Evolutionary conservation across 2,329 filamentous ascomycete species (phyloP), one percentile per base, ranked within the genome.

Genomic region (Colletotrichum phormii): DNA sequence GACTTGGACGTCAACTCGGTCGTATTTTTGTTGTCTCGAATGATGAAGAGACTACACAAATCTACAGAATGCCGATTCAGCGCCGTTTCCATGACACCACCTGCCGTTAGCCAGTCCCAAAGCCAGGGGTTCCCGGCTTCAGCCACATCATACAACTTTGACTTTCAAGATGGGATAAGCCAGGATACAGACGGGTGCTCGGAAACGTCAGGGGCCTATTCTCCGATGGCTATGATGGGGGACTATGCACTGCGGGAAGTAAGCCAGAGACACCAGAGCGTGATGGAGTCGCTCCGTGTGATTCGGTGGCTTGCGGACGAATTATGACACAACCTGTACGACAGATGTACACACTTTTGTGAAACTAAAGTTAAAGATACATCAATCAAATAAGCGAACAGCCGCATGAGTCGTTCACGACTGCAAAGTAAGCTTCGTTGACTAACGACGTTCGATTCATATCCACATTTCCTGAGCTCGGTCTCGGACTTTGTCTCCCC

Each of bases 11-110:
- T 73, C 55, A 65, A 57, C 35, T 70, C 71, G 9, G 66, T 73
- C 24, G 71, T 73, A 0, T 73, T 71, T 8, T 55, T 73, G 11
- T 22, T 73, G 29, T 70, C 66, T 5, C 33, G 60, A 13, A 62
- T 73, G 71, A 65, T 73, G 66, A 73, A 73, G 59, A 62, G 61
- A 15, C 49, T 72, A 5, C 60, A 72, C 15, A 72, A 72, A 49
- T 72, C 66, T 18, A 65, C 61, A 9, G 66, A 72, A 29, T 49
- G n/a, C 33, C 60, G 70, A 29, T 70, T 70, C 26, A 35, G 42
- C 26, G 46, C 35, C 6, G 55, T 54, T 22, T 55, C 66, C 1
- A 18, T 57, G 24, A 60, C 57, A 9, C 31, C 51, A 9, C 29
- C 35, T 11, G 26, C 33, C 8, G 26, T 37, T 22, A 31, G 49